phyloP scores from a whole-genome alignment of 345 rosid species.

The Dovyalis caffra region DNA sequence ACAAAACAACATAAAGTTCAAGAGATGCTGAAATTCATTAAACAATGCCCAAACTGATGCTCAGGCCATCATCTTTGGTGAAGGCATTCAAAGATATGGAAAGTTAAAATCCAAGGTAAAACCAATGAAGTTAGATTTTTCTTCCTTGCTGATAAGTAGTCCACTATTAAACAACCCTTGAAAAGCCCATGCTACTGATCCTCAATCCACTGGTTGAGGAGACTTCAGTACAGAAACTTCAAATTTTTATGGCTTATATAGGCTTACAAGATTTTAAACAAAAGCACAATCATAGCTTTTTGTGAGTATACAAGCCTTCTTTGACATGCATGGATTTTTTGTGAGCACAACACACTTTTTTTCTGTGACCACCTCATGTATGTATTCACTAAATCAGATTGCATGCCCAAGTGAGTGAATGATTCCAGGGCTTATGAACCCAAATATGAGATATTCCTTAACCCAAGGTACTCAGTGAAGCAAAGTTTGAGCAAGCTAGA shows the following conservation, averaged over 20 bases:
- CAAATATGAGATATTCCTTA: background rate
- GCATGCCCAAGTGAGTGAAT: background rate
- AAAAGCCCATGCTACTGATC: too few species aligned
- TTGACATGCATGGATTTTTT: too few species aligned
- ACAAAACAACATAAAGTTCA: background rate
- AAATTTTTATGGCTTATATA: too few species aligned
- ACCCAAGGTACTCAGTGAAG: too few species aligned
- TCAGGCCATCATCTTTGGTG: background rate
- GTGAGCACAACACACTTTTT: too few species aligned
- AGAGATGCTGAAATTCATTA: background rate
- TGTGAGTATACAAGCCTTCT: too few species aligned
- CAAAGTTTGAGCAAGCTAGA: background rate
- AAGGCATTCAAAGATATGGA: background rate
- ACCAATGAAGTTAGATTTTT: background rate
- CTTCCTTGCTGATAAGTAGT: background rate
- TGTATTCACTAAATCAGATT: background rate
- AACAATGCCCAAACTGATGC: too few species aligned
- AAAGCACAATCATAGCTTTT: too few species aligned
- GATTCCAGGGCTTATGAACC: background rate
- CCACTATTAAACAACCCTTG: background rate
- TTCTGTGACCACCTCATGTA: background rate
- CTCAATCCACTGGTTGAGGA: too few species aligned
- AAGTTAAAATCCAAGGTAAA: background rate
- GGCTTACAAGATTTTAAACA: too few species aligned
- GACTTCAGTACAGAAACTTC: background rate